Base-by-base conservation (phyloP, 2,329 filamentous ascomycete genomes). In the Sphaerostilbella broomeana region DNA sequence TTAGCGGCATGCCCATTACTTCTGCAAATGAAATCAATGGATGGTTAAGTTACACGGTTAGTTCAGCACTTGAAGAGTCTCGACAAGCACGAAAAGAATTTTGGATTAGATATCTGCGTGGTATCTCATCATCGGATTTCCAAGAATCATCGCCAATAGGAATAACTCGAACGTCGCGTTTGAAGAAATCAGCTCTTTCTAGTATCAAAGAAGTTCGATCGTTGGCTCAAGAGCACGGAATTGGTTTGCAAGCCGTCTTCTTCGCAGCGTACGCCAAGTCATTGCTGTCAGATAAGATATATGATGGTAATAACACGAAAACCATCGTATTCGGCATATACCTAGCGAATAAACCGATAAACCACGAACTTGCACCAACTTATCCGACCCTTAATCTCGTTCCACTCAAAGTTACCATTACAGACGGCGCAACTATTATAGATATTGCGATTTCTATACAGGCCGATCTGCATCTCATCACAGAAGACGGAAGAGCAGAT, bases 311-410 rank as follows among this genome's bases (percentile, higher is more conserved):
- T n/a, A n/a, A n/a, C n/a, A 32, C 29, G 7, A 17, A 31, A 2
- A 33, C 39, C n/a, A 46, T 85, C 2, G 62, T 86, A 0, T 71
- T 95, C 35, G 89, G 88, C 2, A 61, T 95, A 16, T 95, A 95
- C 58, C 73, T 94, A 7, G 85, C 87, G 28, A 94, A 94, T 56
- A 75, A 87, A 36, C 70, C 73, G 0, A 60, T 71, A 7, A 63
- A 71, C 3, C 63, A 70, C 3, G 56, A 78, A 1, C 63, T 74
- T 2, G 55, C 65, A 0, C 47, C 50, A 0, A 63, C 72, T 0
- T 80, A 77, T 21, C 88, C 89, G 0, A 92, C 86, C 0, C 69
- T 95, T 15, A 89, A 84, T 48, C 69, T 95, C 4, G 71, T 94
- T 2, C 87, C 88, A 0, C 61, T 95, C 0, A 69, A 70, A 9